Base-by-base conservation (phyloP, 2,329 filamentous ascomycete species). In the Sporothrix variecibatus region DNA sequence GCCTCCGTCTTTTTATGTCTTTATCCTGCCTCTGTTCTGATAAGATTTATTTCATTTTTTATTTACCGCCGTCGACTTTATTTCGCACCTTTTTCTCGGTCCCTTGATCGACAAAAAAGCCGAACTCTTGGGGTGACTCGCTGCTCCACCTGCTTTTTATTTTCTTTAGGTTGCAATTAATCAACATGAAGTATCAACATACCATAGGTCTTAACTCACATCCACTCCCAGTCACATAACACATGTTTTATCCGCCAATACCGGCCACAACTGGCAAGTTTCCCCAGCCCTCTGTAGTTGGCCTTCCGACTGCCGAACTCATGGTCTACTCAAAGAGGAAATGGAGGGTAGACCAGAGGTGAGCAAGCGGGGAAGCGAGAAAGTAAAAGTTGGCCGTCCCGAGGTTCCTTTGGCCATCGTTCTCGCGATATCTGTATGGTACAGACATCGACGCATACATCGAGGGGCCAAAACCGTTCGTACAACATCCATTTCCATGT, bases 351-450 rank as follows among this genome's bases (percentile, higher is more conserved):
- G 64, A 34, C 17, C 23, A 49, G 17, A 68, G 15, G 64, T 49
- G 40, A 49, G 64, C 40, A 40, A 49, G 64, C 64, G 64, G 64
- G 62, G 64, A 68, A 68, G 64, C 64, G 26, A 49, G 26, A 28
- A 68, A 49, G 40, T 31, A 23, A 17, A 40, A n/a, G 68, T 71
- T 56, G 28, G 46, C 49, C 12, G 20, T 43, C 23, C 7, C 2
- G 2, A 58, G 26, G 49, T 71, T 43, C 12, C 31, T 56, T n/a
- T 56, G 11, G 20, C 15, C 51, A 38, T 17, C 23, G 51, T 40
- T 56, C n/a, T 70, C 49, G 49, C 31, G 67, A 70, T 20, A 38
- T 53, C 46, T 51, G 28, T 23, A 69, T 7, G 67, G 2, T 68
- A 3, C 23, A n/a, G 15, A 31, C 43, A 49, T 34, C 23, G 40